Evolutionary conservation across 805 yeast species (phyloP).

Genomic region (Ogataea parapolymorpha): DNA sequence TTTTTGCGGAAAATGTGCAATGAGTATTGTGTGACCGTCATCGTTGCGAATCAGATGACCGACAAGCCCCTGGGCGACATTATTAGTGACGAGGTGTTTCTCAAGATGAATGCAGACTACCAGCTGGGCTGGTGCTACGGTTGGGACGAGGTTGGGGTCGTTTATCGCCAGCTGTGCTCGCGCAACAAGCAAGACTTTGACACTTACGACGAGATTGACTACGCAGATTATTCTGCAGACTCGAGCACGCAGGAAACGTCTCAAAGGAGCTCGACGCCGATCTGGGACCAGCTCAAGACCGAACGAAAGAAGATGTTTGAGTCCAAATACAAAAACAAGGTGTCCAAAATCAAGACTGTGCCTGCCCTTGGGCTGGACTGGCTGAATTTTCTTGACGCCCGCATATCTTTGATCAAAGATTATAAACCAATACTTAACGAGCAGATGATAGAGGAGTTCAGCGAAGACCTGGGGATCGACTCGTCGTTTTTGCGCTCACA

Average conservation of each 20-base stretch:
- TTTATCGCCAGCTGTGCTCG: slow-evolving; percentile 29
- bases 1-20: slow-evolving; percentile 49
- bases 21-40: slow-evolving; percentile 52
- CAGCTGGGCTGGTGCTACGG: slow-evolving; percentile 75
- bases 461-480: slow-evolving; percentile 33
- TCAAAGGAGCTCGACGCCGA: slow-evolving; percentile 17
- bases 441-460: slow-evolving; percentile 33
- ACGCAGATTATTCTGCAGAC: slow-evolving; percentile 3
- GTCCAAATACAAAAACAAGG: slow-evolving; percentile 31
- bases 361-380: slow-evolving; percentile 58
- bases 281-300: slow-evolving; percentile 22
- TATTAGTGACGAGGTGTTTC: slow-evolving; percentile 29
- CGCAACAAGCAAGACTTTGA: slow-evolving; percentile 19
- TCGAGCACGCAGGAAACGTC: background rate
- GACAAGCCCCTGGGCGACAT: slow-evolving; percentile 46
- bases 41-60: slow-evolving; percentile 78
- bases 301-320: slow-evolving; percentile 32
- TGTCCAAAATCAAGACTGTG: slow-evolving; percentile 32
- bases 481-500: slow-evolving; percentile 15
- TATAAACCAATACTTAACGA: slow-evolving; percentile 39
- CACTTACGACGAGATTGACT: slow-evolving; percentile 20
- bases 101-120: slow-evolving; percentile 48
- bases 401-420: slow-evolving; percentile 45
- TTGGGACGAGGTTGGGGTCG: slow-evolving; percentile 50
- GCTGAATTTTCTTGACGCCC: slow-evolving; percentile 48